phyloP scores from a whole-genome alignment of 306 rosid species.

The Prunus armeniaca region DNA sequence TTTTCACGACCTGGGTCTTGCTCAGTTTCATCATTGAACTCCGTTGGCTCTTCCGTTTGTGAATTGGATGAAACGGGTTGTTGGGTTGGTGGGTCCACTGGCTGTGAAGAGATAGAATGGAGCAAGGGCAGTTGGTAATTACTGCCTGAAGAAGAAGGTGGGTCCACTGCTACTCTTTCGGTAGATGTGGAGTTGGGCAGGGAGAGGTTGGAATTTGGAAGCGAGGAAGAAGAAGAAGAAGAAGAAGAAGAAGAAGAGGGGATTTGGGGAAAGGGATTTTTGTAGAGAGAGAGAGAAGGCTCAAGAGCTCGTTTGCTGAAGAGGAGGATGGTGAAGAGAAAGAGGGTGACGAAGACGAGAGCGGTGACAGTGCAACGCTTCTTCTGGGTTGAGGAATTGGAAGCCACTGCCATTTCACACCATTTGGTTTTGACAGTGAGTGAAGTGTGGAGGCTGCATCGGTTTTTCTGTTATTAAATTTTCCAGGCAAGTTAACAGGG shows the following conservation, averaged over 20 bases:
- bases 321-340: constrained; percentile 43
- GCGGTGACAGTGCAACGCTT: constrained; percentile 37
- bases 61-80: constrained; percentile 15
- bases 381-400: constrained; percentile 20
- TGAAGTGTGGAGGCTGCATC: neutral
- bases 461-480: neutral
- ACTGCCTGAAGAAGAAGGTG: constrained; percentile 10
- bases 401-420: constrained; percentile 14
- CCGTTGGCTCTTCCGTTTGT: neutral
- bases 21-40: constrained; percentile 13
- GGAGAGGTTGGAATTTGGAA: constrained; percentile 7
- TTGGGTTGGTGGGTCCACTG: constrained; percentile 10
- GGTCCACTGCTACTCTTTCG: neutral
- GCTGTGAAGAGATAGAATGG: constrained; percentile 12
- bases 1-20: neutral
- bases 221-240: constrained; percentile 4
- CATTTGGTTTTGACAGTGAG: constrained; percentile 22
- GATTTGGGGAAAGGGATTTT: constrained; percentile 46
- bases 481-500: neutral
- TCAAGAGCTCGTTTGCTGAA: constrained; percentile 47
- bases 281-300: constrained; percentile 38
- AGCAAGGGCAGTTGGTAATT: constrained; percentile 3
- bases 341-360: constrained; percentile 43
- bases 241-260: constrained; percentile 10
- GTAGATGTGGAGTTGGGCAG: neutral